These are phyloP conservation scores for Didymella segeticola DNA, from an alignment of 2,329 filamentous ascomycete species.

Conservation along the genomic window DNA sequence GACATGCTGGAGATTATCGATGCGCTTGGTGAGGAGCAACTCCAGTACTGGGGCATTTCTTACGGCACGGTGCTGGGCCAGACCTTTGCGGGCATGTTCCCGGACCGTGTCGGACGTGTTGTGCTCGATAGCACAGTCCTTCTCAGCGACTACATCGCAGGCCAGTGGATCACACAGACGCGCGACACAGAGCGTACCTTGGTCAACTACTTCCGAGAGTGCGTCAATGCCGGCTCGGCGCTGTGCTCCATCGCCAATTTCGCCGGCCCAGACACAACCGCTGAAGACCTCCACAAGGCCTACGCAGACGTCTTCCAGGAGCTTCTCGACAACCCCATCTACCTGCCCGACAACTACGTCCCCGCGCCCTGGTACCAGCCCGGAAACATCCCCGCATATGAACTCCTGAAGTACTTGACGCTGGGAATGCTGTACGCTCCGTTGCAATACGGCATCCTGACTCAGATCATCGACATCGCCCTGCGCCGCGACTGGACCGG, in stretches of 20 bases:
- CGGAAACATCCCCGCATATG: constrained; percentile 10
- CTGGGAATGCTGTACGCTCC: constrained; percentile 12
- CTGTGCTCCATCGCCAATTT: constrained; percentile 19
- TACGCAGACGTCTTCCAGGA: constrained; percentile 16
- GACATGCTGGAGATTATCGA: constrained; percentile 30
- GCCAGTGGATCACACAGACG: constrained; percentile 19
- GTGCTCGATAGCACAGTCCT: constrained; percentile 44
- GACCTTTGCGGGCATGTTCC: constrained; percentile 55
- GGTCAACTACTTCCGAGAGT: constrained; percentile 20
- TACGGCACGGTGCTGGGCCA: constrained; percentile 56
- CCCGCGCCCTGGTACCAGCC: constrained; percentile 16
- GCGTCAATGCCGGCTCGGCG: constrained; percentile 16
- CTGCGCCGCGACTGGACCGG: constrained; percentile 14
- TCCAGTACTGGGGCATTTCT: constrained; percentile 49
- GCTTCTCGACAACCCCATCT: constrained; percentile 19
- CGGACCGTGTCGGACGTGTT: constrained; percentile 37
- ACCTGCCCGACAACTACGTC: constrained; percentile 16
- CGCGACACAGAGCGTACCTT: constrained; percentile 20
- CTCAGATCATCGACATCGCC: background rate
- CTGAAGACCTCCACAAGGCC: constrained; percentile 15
- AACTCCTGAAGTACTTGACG: constrained; percentile 13
- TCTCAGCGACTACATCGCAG: constrained; percentile 20
- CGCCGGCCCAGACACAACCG: constrained; percentile 19
- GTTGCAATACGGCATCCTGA: background rate
- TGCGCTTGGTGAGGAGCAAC: constrained; percentile 22